Percentiles rank a stretch among this genome's conserved stretches.
These are phyloP conservation scores for Umbelopsis ramanniana DNA, from an alignment of 192 early-diverging fungal species.

Conservation along the genomic window DNA sequence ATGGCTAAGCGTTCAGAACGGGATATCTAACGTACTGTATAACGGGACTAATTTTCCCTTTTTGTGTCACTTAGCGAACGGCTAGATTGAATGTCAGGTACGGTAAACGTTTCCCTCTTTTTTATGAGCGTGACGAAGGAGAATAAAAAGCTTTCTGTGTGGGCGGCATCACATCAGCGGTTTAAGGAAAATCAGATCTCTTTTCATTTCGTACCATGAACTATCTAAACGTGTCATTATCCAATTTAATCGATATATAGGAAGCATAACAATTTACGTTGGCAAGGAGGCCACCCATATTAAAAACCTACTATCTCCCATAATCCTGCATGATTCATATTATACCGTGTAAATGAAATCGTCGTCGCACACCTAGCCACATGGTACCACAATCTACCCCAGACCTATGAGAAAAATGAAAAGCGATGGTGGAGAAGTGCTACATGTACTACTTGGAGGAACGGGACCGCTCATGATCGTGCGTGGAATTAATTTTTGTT, in stretches of 20 bases:
- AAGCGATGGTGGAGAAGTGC: background rate
- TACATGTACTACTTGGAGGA: background rate
- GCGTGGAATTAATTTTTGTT: background rate
- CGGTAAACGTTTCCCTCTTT: background rate
- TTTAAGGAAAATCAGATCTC: background rate
- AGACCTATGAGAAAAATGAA: background rate
- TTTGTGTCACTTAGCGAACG: slow-evolving; percentile 6
- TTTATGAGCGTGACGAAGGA: background rate
- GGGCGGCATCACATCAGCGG: background rate
- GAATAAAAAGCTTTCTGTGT: background rate
- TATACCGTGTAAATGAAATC: background rate
- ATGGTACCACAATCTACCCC: background rate
- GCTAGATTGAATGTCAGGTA: background rate
- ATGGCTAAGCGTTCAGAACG: background rate
- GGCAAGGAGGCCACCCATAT: no score
- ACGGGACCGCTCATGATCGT: background rate
- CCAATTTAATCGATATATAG: no score
- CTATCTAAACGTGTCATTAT: no score
- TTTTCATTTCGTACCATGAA: no score
- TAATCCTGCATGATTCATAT: background rate
- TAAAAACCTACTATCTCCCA: no score
- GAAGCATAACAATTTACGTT: no score
- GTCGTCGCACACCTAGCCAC: background rate
- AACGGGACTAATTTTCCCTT: slow-evolving; percentile 7
- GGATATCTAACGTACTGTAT: background rate